A percentile compares a stretch with the other conserved stretches of the same genome.
These are phyloP conservation scores for Gracilaria domingensis DNA, from an alignment of 23 red algal genomes.

Conservation along the genomic window DNA sequence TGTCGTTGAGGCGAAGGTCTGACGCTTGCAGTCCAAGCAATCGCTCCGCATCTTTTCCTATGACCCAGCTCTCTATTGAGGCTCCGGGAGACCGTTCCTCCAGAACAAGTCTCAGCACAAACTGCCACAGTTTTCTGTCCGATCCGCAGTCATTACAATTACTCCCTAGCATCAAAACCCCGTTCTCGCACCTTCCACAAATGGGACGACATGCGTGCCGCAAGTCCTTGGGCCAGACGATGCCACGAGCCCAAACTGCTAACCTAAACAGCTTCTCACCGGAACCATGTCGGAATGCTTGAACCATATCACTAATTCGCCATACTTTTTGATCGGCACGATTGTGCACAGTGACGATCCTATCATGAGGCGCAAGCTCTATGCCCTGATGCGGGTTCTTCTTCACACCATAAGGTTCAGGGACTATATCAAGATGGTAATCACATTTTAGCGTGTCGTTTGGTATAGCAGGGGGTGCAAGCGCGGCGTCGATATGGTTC, in stretches of 20 bases:
- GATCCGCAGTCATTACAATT: constrained; percentile 10
- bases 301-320: constrained; percentile 26
- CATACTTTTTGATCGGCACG: neutral
- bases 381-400: neutral
- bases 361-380: neutral
- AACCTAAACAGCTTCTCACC: constrained; percentile 8
- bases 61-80: constrained; percentile 47
- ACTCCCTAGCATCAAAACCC: neutral
- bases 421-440: neutral
- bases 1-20: constrained; percentile 4
- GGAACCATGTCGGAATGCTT: neutral
- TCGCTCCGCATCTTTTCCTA: constrained; percentile 43
- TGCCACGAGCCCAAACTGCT: constrained; percentile 15
- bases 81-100: constrained; percentile 18
- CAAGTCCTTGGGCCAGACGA: constrained; percentile 15
- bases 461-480: neutral
- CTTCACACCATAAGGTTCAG: neutral
- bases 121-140: neutral
- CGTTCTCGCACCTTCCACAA: neutral
- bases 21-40: constrained; percentile 28
- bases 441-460: neutral
- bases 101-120: neutral
- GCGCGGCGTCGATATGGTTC: neutral
- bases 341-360: neutral
- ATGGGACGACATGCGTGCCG: constrained; percentile 24